These are phyloP conservation scores for Takashimella tepidaria DNA, from an alignment of 1,284 basidiomycete genomes.

Conservation along the genomic window DNA sequence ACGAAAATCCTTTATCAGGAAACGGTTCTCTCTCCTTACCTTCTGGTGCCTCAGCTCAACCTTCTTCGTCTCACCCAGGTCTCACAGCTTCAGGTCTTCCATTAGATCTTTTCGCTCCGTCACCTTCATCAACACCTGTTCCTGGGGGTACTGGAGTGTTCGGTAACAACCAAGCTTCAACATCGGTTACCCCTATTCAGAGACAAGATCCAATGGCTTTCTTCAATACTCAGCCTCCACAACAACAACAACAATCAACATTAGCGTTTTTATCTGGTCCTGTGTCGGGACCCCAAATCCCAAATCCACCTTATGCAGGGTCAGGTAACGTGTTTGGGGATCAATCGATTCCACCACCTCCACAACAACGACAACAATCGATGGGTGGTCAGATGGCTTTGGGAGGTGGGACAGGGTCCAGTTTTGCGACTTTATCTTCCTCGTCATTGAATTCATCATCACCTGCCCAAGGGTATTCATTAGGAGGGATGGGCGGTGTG, in stretches of 20 bases:
- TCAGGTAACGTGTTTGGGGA: constrained; percentile 3
- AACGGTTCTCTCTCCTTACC: constrained; percentile 39
- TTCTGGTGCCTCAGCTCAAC: constrained; percentile 18
- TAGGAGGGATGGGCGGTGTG: constrained; percentile 18
- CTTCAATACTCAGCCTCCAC: constrained; percentile 25
- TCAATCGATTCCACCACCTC: background rate
- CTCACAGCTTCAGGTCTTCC: constrained; percentile 43
- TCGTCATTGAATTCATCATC: too few relatives aligned
- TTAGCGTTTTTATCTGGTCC: too few relatives aligned
- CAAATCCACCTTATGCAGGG: background rate
- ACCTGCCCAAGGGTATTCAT: constrained; percentile 22
- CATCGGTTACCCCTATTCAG: constrained; percentile 9
- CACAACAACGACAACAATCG: constrained; percentile 2
- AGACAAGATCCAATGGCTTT: constrained; percentile 45
- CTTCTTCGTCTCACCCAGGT: constrained; percentile 20
- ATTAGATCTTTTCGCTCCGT: constrained; percentile 46
- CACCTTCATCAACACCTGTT: constrained; percentile 28
- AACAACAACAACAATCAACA: background rate
- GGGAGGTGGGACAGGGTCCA: constrained; percentile 5
- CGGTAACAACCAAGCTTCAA: background rate
- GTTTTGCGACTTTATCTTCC: too few relatives aligned
- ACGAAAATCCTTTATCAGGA: constrained; percentile 23
- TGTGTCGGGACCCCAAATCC: background rate
- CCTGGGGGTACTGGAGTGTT: background rate
- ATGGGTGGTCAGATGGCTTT: constrained; percentile 2